These are phyloP conservation scores for Aureobasidium zeae DNA, from an alignment of 2,329 filamentous ascomycete genomes.

Conservation along the genomic window DNA sequence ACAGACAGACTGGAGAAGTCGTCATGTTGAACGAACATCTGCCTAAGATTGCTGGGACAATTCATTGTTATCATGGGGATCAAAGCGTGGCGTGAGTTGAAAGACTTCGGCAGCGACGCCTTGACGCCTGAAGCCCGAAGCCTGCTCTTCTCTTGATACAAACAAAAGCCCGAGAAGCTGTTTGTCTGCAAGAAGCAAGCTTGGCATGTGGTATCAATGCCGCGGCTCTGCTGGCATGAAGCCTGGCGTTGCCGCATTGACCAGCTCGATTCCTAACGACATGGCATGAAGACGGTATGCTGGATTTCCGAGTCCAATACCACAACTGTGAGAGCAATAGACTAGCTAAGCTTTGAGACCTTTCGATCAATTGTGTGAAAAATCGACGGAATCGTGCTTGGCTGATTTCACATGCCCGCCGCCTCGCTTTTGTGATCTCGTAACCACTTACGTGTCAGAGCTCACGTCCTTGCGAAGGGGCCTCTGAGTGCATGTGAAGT, in stretches of 20 bases:
- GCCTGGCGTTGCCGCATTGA: constrained; percentile 1
- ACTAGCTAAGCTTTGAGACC: too few relatives aligned
- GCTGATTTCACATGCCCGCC: too few relatives aligned
- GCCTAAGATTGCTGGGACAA: too few relatives aligned
- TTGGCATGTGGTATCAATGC: neutral
- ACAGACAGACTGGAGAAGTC: too few relatives aligned
- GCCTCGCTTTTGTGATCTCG: neutral
- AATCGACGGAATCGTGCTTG: too few relatives aligned
- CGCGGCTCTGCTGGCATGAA: constrained; percentile 3
- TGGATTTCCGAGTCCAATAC: constrained; percentile 1
- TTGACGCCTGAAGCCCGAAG: neutral
- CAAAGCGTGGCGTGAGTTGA: too few relatives aligned
- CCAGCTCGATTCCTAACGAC: neutral
- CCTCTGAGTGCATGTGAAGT: neutral
- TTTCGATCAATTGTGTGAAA: too few relatives aligned
- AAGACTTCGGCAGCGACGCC: too few relatives aligned
- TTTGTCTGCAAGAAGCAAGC: too few relatives aligned
- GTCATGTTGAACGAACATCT: too few relatives aligned
- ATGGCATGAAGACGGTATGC: neutral
- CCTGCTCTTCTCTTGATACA: neutral
- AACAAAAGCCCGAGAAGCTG: neutral
- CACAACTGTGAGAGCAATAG: too few relatives aligned
- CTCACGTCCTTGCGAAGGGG: neutral
- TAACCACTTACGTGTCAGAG: constrained; percentile 6
- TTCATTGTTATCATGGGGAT: too few relatives aligned